A percentile compares a stretch with the other conserved stretches of the same genome.
phyloP scores from a whole-genome alignment of 495 filamentous ascomycete genomes.

The Penicillium arizonense region DNA sequence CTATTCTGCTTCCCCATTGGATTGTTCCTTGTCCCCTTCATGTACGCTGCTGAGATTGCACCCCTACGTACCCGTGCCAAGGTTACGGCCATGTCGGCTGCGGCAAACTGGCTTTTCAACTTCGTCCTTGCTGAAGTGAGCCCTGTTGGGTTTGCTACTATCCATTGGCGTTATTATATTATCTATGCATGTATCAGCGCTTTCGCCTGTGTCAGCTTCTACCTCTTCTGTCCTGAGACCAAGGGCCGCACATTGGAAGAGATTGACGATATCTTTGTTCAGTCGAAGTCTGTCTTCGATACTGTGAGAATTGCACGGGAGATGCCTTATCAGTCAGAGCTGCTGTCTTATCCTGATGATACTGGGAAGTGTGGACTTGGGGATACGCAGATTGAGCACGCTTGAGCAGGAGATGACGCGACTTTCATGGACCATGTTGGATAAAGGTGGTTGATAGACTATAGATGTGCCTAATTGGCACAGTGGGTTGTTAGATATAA shows the following conservation, averaged over 20 bases:
- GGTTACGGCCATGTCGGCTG: conserved; percentile 60
- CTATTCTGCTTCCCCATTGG: conserved; percentile 66
- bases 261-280: conserved; percentile 64
- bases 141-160: conserved; percentile 56
- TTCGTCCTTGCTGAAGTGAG: conserved; percentile 58
- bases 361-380: conserved; percentile 9
- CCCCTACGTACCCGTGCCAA: conserved; percentile 60
- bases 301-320: conserved; percentile 17
- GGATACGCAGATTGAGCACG: conserved; percentile 8
- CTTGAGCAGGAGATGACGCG: background rate
- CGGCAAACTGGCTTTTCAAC: conserved; percentile 20
- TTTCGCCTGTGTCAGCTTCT: conserved; percentile 55
- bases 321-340: conserved; percentile 20
- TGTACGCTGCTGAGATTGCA: conserved; percentile 64
- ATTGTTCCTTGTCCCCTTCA: conserved; percentile 62
- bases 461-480: background rate
- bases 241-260: conserved; percentile 62
- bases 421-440: background rate
- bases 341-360: conserved; percentile 14
- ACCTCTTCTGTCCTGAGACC: conserved; percentile 65
- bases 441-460: background rate
- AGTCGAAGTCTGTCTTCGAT: conserved; percentile 30
- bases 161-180: conserved; percentile 63
- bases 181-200: conserved; percentile 66
- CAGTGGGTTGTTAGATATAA: too few relatives aligned